phyloP scores from a whole-genome alignment of 805 yeast species.

The Yamadazyma insecticola region DNA sequence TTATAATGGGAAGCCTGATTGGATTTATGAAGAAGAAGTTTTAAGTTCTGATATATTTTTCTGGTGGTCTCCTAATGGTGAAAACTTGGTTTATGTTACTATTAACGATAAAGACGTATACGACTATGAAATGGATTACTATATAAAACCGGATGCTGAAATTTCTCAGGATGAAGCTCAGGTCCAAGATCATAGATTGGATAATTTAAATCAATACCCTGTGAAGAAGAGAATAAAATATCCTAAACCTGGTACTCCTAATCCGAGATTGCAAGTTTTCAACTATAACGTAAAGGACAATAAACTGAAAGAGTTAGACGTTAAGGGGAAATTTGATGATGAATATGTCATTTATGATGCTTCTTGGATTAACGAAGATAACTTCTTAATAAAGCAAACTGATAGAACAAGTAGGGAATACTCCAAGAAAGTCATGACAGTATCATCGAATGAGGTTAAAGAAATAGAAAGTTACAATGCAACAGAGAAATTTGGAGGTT shows the following conservation, averaged over 20 bases:
- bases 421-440: slow-evolving; percentile 44
- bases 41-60: slow-evolving; percentile 51
- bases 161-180: slow-evolving; percentile 3
- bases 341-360: slow-evolving; percentile 59
- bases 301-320: slow-evolving; percentile 7
- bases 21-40: slow-evolving; percentile 86
- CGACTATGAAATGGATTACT: slow-evolving; percentile 48
- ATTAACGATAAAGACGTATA: slow-evolving; percentile 60
- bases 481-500: slow-evolving; percentile 43
- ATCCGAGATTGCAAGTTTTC: slow-evolving; percentile 49
- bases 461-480: slow-evolving; percentile 33
- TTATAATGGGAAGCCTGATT: slow-evolving; percentile 70
- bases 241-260: slow-evolving; percentile 67
- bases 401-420: slow-evolving; percentile 58
- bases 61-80: slow-evolving; percentile 72
- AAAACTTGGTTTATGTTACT: slow-evolving; percentile 48
- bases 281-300: slow-evolving; percentile 32
- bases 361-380: slow-evolving; percentile 50
- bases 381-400: slow-evolving; percentile 54
- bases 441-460: slow-evolving; percentile 31
- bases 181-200: slow-evolving; percentile 7
- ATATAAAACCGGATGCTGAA: slow-evolving; percentile 30
- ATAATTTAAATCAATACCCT: slow-evolving; percentile 43
- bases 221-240: slow-evolving; percentile 44
- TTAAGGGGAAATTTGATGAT: slow-evolving; percentile 6